Percentiles rank a stretch among this genome's conserved stretches.
phyloP scores from a whole-genome alignment of 106 monocot species.

The Dioscorea zingiberensis region DNA sequence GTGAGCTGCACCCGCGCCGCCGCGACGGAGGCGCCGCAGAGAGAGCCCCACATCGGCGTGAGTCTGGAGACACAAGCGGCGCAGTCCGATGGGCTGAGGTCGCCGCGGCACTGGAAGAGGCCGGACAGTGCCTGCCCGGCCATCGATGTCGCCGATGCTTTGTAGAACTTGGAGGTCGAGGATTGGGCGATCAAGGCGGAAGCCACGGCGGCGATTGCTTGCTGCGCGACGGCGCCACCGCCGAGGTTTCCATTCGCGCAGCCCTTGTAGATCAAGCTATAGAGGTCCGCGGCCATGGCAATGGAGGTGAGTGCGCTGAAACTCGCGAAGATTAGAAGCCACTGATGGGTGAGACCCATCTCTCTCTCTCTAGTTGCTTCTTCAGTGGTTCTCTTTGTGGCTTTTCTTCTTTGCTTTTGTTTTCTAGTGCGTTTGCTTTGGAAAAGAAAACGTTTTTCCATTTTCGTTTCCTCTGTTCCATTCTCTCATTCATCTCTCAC shows the following conservation, averaged over 20 bases:
- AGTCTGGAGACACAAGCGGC: slow-evolving; percentile 59
- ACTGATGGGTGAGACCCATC: slow-evolving; percentile 35
- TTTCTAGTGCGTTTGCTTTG: too few relatives aligned
- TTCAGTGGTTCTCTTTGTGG: too few relatives aligned
- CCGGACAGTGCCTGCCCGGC: slow-evolving; percentile 52
- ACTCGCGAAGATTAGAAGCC: background rate
- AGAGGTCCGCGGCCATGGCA: slow-evolving; percentile 31
- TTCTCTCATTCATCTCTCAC: too few relatives aligned
- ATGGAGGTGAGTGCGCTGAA: background rate
- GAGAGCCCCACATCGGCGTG: slow-evolving; percentile 43
- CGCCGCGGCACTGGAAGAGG: slow-evolving; percentile 95
- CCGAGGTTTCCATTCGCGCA: slow-evolving; percentile 56
- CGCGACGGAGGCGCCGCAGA: slow-evolving; percentile 52
- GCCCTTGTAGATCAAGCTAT: slow-evolving; percentile 82
- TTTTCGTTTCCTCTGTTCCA: too few relatives aligned
- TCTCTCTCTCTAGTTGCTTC: slow-evolving; percentile 22
- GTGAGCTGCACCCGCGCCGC: slow-evolving; percentile 83
- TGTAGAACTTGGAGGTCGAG: slow-evolving; percentile 65
- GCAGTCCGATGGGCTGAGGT: slow-evolving; percentile 63
- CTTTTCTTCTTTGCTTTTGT: too few relatives aligned
- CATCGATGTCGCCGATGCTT: slow-evolving; percentile 45
- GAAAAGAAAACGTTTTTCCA: too few relatives aligned
- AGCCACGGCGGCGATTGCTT: slow-evolving; percentile 48
- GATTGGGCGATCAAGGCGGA: slow-evolving; percentile 50
- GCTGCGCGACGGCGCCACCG: slow-evolving; percentile 22